Evolutionary conservation across 805 yeast species (phyloP).

Genomic region (Ogataea salicorniae): DNA sequence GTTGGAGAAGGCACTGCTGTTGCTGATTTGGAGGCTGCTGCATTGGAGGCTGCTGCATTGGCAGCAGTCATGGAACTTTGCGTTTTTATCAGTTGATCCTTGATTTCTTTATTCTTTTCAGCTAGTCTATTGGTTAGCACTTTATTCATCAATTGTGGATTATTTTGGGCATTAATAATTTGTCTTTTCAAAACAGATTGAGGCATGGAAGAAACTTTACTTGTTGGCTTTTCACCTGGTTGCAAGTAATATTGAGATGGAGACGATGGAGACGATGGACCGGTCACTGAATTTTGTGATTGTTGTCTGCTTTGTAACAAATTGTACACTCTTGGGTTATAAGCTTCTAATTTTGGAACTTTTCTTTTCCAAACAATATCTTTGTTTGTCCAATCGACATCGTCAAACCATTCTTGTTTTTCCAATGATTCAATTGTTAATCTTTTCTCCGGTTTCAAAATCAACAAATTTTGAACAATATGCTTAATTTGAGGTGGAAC

Average conservation of each 20-base stretch:
- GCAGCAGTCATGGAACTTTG: slow-evolving; percentile 16
- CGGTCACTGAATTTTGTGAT: neutral
- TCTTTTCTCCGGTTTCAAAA: slow-evolving; percentile 67
- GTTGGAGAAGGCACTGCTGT: neutral
- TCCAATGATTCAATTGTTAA: slow-evolving; percentile 53
- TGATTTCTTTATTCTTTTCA: slow-evolving; percentile 26
- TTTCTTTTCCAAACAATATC: slow-evolving; percentile 61
- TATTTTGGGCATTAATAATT: slow-evolving; percentile 27
- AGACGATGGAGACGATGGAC: slow-evolving; percentile 5
- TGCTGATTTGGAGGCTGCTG: slow-evolving; percentile 19
- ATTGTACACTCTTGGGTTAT: slow-evolving; percentile 37
- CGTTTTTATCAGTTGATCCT: slow-evolving; percentile 16
- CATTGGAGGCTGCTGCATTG: slow-evolving; percentile 18
- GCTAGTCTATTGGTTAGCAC: slow-evolving; percentile 28
- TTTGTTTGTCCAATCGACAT: slow-evolving; percentile 61
- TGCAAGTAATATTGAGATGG: slow-evolving; percentile 19
- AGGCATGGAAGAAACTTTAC: slow-evolving; percentile 25
- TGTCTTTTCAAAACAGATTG: slow-evolving; percentile 27
- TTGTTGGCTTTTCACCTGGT: slow-evolving; percentile 22
- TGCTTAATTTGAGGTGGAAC: slow-evolving; percentile 59
- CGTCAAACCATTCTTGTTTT: slow-evolving; percentile 65
- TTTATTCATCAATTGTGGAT: slow-evolving; percentile 31
- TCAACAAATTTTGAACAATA: slow-evolving; percentile 60
- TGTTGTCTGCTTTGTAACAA: slow-evolving; percentile 25
- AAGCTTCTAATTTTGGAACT: slow-evolving; percentile 68